Evolutionary conservation across 2,329 filamentous ascomycete species (phyloP).

Genomic region (Fusarium illudens): DNA sequence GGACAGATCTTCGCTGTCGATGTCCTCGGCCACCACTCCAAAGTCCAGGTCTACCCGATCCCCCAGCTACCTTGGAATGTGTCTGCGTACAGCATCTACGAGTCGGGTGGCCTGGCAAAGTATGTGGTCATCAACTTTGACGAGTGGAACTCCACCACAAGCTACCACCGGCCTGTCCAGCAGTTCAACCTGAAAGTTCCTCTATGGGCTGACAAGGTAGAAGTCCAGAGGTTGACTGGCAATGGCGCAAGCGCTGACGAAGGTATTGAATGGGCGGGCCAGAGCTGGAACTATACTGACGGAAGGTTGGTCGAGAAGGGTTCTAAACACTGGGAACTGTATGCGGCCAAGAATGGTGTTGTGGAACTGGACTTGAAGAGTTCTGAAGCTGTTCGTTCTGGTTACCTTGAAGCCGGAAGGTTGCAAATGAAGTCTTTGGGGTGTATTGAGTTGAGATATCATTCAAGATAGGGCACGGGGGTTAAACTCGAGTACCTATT

Average conservation of each 20-base stretch:
- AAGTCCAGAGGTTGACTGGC: not conserved
- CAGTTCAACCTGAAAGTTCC: not conserved
- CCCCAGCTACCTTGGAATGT: not conserved
- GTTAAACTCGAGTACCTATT: too few relatives aligned
- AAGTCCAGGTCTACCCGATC: not conserved
- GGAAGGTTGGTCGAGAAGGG: not conserved
- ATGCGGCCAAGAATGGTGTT: not conserved
- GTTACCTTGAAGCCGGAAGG: not conserved
- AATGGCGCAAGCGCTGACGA: not conserved
- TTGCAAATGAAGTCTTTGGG: not conserved
- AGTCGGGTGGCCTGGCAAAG: not conserved
- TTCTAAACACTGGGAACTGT: not conserved
- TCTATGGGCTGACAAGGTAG: not conserved
- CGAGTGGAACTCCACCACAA: not conserved
- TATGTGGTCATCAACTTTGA: not conserved
- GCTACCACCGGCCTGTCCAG: not conserved
- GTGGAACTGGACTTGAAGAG: not conserved
- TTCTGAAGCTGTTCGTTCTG: not conserved
- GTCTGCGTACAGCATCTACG: not conserved
- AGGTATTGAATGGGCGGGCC: not conserved
- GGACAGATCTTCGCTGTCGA: not conserved
- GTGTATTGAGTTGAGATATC: not conserved
- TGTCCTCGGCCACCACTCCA: not conserved
- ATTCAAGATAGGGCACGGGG: too few relatives aligned
- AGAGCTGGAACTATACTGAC: conserved; percentile 1